phyloP scores from a whole-genome alignment of 805 yeast species.

The Pichia deserticola region DNA sequence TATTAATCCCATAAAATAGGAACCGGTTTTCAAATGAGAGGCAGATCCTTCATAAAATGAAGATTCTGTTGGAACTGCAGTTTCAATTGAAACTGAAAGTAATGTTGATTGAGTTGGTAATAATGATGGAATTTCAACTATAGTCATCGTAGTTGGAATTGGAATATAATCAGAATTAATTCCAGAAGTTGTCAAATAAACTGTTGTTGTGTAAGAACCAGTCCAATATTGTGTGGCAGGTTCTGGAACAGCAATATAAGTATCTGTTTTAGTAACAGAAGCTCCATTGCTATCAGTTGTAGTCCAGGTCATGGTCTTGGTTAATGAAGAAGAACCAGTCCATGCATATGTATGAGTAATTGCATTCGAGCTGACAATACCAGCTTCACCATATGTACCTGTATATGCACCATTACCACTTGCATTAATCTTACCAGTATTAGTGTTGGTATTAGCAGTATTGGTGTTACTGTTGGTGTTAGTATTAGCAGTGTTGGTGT shows the following conservation, averaged over 20 bases:
- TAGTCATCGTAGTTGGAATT: neutral
- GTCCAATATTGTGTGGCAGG: slow-evolving; percentile 2
- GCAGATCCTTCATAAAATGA: neutral
- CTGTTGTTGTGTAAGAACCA: neutral
- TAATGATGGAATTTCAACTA: neutral
- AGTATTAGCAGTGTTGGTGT: too few species aligned
- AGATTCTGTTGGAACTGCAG: neutral
- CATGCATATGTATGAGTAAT: too few species aligned
- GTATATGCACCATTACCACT: too few species aligned
- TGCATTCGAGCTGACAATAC: too few species aligned
- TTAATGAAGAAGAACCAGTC: too few species aligned
- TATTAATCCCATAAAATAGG: neutral
- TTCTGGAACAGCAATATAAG: slow-evolving; percentile 3
- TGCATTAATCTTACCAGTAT: too few species aligned
- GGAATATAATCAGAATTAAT: neutral
- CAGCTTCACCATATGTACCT: too few species aligned
- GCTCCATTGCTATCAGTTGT: too few species aligned
- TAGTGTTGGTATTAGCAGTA: too few species aligned
- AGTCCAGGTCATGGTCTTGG: too few species aligned
- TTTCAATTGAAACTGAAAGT: neutral
- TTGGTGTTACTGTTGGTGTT: too few species aligned
- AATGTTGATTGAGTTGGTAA: neutral
- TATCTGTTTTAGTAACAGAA: neutral
- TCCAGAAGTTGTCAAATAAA: neutral
- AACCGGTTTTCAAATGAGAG: neutral